Base-by-base conservation (phyloP, 208 protist species). In the Phytomonas sp. region DNA sequence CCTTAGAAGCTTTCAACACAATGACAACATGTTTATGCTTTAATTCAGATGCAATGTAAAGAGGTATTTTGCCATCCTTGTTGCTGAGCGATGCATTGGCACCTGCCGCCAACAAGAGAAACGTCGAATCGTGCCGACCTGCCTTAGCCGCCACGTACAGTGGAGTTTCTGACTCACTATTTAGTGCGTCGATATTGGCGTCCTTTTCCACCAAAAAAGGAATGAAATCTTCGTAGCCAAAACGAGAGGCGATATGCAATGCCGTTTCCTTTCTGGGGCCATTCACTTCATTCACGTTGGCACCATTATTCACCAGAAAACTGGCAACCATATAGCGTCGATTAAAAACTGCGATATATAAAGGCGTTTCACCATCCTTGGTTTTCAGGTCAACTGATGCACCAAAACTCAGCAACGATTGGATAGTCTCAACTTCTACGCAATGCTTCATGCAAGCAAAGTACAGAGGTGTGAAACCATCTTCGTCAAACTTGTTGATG, bases 11-110 rank as follows among this genome's bases (percentile, higher is more conserved):
- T 74, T 93, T 93, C 31, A 96, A 77, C 29, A 96, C 70, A 67
- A 93, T 71, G 30, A 93, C 82, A 0, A 94, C 83, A 71, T 92
- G 82, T 72, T 93, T 91, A 73, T 88, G 81, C 33, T 75, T 80
- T 67, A 88, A 93, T 70, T 94, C 86, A 11, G 88, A 93, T 14
- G 92, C 92, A 49, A 96, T 88, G 78, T 86, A 94, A 16, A 94
- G 81, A n/a, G 88, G 82, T 4, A 73, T 71, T 75, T 94, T 92
- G 12, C 79, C 90, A 67, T 97, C 90, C n/a, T 81, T 78, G 73
- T 94, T 87, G 32, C 70, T 49, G 7, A 97, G 67, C 10, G 76
- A 59, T 11, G 69, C 63, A 72, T 93, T 90, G 36, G 85, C 86
- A 59, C 78, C 78, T 14, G 76, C 76, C 31, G 79, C 67, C 30